These are phyloP conservation scores for Boletus coccyginus DNA, from an alignment of 768 basidiomycete species.

Conservation along the genomic window DNA sequence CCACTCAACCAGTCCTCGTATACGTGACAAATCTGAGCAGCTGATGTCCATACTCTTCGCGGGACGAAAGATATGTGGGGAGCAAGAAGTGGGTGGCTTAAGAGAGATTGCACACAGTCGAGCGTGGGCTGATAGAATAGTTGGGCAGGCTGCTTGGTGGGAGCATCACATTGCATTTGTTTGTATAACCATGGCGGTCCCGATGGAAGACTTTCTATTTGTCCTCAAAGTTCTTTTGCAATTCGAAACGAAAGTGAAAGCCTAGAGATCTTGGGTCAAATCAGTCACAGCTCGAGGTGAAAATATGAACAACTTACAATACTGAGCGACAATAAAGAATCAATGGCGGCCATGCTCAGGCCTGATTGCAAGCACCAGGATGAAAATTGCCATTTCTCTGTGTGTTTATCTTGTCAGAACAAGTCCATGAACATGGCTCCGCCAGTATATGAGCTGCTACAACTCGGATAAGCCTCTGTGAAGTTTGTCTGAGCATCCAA, in stretches of 20 bases:
- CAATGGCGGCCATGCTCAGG: not conserved
- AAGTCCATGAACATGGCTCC: not conserved
- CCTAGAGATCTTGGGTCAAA: not conserved
- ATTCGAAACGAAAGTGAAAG: not conserved
- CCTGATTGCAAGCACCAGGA: not conserved
- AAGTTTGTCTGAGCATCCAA: not conserved
- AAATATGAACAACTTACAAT: not conserved
- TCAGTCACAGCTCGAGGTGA: not conserved
- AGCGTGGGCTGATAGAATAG: constrained; percentile 31
- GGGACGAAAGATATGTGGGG: constrained; percentile 25
- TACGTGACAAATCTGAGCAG: constrained; percentile 5
- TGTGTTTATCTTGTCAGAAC: not conserved
- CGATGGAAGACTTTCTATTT: not conserved
- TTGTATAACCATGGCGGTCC: constrained; percentile 1
- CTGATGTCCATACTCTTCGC: constrained; percentile 10
- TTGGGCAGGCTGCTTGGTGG: constrained; percentile 23
- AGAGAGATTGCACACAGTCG: constrained; percentile 27
- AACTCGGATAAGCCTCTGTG: not conserved
- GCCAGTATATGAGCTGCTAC: not conserved
- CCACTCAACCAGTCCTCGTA: constrained; percentile 11
- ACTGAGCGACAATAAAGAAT: not conserved
- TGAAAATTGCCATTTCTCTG: not conserved
- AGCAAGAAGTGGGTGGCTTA: constrained; percentile 23
- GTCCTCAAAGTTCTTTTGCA: not conserved
- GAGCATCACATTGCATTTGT: not conserved